Conservation (phyloP, 257 asterid species). For the Asclepias syriaca region DNA sequence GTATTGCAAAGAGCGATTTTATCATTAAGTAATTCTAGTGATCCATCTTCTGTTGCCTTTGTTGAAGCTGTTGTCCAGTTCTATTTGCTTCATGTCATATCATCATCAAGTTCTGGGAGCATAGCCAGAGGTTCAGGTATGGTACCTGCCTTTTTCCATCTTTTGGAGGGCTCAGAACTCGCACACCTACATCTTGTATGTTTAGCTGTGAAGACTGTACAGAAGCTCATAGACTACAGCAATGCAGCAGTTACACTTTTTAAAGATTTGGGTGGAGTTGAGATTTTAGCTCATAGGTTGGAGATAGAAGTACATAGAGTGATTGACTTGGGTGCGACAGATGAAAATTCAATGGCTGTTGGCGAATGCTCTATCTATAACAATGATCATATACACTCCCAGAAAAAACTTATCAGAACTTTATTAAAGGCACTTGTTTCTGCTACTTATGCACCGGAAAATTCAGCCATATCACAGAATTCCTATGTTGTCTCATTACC, state of each 20-base stretch:
- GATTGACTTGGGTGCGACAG: too few relatives aligned
- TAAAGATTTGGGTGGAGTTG: constrained; percentile 92
- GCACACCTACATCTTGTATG: constrained; percentile 76
- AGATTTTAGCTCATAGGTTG: constrained; percentile 85
- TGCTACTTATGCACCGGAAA: too few relatives aligned
- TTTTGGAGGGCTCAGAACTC: constrained; percentile 73
- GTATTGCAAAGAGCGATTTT: constrained; percentile 85
- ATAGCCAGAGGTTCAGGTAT: constrained; percentile 92
- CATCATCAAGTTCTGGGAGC: constrained; percentile 95
- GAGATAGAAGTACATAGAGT: too few relatives aligned
- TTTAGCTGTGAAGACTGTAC: constrained; percentile 87
- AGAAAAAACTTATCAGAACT: too few relatives aligned
- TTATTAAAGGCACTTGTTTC: too few relatives aligned
- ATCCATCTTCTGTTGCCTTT: constrained; percentile 72
- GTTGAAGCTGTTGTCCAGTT: constrained; percentile 88
- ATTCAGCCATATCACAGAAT: too few relatives aligned
- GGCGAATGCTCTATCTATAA: too few relatives aligned
- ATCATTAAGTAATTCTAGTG: constrained; percentile 65
- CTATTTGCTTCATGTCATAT: constrained; percentile 82
- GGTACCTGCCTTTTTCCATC: constrained; percentile 93
- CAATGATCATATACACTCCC: too few relatives aligned
- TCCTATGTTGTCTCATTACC: too few relatives aligned
- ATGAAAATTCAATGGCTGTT: too few relatives aligned
- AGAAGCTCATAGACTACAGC: constrained; percentile 92
- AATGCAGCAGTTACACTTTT: constrained; percentile 87